phyloP scores from a whole-genome alignment of 495 filamentous ascomycete genomes.

The Hypoxylon perforatum region DNA sequence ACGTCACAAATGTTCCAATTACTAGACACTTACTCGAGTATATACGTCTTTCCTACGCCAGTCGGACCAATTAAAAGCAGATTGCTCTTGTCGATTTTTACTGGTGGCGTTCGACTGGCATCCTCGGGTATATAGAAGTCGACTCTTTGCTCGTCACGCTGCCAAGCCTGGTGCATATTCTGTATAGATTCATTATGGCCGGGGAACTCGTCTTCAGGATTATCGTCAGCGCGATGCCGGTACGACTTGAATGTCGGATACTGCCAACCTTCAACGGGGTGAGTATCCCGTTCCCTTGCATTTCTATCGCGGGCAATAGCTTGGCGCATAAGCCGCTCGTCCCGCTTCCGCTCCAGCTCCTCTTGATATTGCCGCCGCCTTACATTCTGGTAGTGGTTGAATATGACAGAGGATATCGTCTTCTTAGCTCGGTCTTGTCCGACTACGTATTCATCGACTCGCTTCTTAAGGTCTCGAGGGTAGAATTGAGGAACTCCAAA shows the following conservation, averaged over 20 bases:
- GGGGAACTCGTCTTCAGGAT: constrained; percentile 77
- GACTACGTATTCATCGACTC: constrained; percentile 95
- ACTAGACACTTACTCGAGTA: constrained; percentile 70
- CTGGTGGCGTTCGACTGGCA: constrained; percentile 61
- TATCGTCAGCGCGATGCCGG: constrained; percentile 44
- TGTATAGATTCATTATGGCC: constrained; percentile 74
- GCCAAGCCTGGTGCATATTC: constrained; percentile 44
- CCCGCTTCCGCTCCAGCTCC: constrained; percentile 73
- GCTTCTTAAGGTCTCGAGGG: constrained; percentile 84
- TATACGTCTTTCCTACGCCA: constrained; percentile 96
- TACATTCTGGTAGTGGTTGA: constrained; percentile 94
- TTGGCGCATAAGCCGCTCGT: constrained; percentile 62
- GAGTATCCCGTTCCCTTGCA: constrained; percentile 48
- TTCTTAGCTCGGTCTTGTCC: constrained; percentile 98
- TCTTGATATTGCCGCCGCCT: constrained; percentile 83
- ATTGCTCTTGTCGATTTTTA: constrained; percentile 95
- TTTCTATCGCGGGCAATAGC: constrained; percentile 57
- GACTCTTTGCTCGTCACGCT: constrained; percentile 28
- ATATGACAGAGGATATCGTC: constrained; percentile 91
- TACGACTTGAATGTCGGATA: constrained; percentile 38
- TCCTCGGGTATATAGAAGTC: constrained; percentile 59
- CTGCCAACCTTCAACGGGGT: constrained; percentile 63
- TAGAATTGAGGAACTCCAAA: constrained; percentile 79
- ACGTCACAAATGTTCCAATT: background rate
- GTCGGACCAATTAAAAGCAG: constrained; percentile 92